Conservation (phyloP, 345 rosid species). For the Lumnitzera racemosa region DNA sequence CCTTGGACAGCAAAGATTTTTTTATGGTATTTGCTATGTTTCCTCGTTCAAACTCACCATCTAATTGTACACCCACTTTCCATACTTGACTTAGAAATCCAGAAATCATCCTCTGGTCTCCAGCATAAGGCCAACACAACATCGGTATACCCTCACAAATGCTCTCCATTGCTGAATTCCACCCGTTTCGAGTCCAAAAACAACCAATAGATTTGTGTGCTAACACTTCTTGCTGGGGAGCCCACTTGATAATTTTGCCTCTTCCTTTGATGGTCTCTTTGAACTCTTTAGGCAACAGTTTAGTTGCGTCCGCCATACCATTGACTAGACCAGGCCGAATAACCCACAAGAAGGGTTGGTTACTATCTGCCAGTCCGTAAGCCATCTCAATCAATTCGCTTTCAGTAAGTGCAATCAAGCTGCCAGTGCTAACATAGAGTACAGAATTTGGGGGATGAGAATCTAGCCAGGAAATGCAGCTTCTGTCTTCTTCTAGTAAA, state of each 20-base stretch:
- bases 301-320: too few relatives aligned
- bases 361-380: conserved; percentile 19
- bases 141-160: conserved; percentile 10
- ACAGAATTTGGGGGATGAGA: conserved; percentile 7
- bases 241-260: conserved; percentile 29
- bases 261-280: conserved; percentile 3
- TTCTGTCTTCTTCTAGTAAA: not conserved
- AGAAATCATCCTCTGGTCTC: conserved; percentile 10
- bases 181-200: conserved; percentile 10
- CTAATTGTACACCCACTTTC: conserved; percentile 7
- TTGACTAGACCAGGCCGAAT: conserved; percentile 12
- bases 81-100: conserved; percentile 7
- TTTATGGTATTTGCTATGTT: conserved; percentile 8
- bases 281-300: too few relatives aligned
- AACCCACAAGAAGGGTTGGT: conserved; percentile 26
- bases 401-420: not conserved
- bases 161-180: conserved; percentile 13
- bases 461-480: conserved; percentile 17
- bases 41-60: conserved; percentile 16
- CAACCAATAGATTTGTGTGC: conserved; percentile 5
- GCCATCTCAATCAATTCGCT: conserved; percentile 12
- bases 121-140: conserved; percentile 7
- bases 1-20: conserved; percentile 5
- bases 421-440: conserved; percentile 10
- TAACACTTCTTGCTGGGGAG: conserved; percentile 19